Evolutionary conservation across 1,284 basidiomycete genomes (phyloP).

Genomic region (Schizophyllum amplum): DNA sequence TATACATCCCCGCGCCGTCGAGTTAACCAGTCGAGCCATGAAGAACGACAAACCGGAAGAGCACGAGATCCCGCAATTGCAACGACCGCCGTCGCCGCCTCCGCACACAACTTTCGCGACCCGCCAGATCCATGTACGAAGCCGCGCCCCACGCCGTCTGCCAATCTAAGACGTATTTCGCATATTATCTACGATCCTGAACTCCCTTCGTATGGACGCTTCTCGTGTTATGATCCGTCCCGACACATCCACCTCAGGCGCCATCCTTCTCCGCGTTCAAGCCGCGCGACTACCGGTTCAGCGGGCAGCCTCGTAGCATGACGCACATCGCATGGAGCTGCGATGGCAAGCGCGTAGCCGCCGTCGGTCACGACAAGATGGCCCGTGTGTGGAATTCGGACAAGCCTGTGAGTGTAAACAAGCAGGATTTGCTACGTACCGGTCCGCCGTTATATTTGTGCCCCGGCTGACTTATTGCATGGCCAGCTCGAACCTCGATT

Average conservation of each 20-base stretch:
- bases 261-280: constrained; percentile 72
- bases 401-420: constrained; percentile 47
- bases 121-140: constrained; percentile 63
- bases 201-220: constrained; percentile 9
- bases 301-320: constrained; percentile 48
- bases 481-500: constrained; percentile 59
- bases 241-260: constrained; percentile 33
- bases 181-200: constrained; percentile 7
- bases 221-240: constrained; percentile 4
- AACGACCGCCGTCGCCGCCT: constrained; percentile 66
- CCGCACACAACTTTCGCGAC: constrained; percentile 59
- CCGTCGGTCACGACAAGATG: constrained; percentile 70
- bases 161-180: constrained; percentile 4
- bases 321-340: constrained; percentile 75
- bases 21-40: background rate
- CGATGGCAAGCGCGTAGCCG: constrained; percentile 70
- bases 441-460: background rate
- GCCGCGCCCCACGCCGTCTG: constrained; percentile 11
- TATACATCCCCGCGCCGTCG: background rate
- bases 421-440: background rate
- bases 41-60: constrained; percentile 25
- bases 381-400: constrained; percentile 70
- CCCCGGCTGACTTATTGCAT: background rate
- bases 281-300: constrained; percentile 63
- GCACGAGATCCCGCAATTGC: constrained; percentile 54